Evolutionary conservation across 2,329 filamentous ascomycete species (phyloP), one percentile per base, ranked within the genome.

Genomic region (Uncinocarpus reesii): DNA sequence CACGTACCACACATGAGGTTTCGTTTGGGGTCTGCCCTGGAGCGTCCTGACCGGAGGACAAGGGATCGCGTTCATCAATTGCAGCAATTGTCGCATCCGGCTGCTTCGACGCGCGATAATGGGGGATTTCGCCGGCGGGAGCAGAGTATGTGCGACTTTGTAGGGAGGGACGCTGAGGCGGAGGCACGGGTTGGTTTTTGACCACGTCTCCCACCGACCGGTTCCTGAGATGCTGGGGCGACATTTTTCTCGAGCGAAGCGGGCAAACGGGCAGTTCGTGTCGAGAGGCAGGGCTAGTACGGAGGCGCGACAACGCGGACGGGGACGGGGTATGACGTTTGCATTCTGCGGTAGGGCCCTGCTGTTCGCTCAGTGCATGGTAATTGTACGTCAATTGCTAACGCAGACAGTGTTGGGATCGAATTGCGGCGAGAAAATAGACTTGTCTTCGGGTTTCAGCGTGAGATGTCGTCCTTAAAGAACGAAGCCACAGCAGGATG

Each of bases 141-240:
- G 64, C 63, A 28, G 65, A 68, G 43, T 56, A 53, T 7, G 65
- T 67, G 47, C 65, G 59, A 45, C 49, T 56, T 34, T 57, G 61
- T 28, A 67, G 58, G 11, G 56, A 53, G 20, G 65, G 64, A 28
- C 64, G 59, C 47, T 58, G 56, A 26, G 56, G 57, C 42, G 58
- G 49, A n/a, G 46, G 41, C 13, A 44, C 24, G 29, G 50, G 34
- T n/a, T 31, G 32, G 16, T 37, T 38, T 16, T 37, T 28, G n/a
- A 37, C 20, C 35, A 38, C 7, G 21, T 37, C 43, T 37, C 43
- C 43, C 16, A 23, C 45, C n/a, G 45, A 47, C 28, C 26, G 41
- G 36, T 47, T 40, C 35, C 45, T 32, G 11, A 34, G 26, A 20
- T 43, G 47, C 23, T 37, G 47, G 15, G 16, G 20, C 7, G 38